Percentiles rank a stretch among this genome's conserved stretches.
These are phyloP conservation scores for Brassica juncea DNA, from an alignment of 345 rosid species.

Conservation along the genomic window DNA sequence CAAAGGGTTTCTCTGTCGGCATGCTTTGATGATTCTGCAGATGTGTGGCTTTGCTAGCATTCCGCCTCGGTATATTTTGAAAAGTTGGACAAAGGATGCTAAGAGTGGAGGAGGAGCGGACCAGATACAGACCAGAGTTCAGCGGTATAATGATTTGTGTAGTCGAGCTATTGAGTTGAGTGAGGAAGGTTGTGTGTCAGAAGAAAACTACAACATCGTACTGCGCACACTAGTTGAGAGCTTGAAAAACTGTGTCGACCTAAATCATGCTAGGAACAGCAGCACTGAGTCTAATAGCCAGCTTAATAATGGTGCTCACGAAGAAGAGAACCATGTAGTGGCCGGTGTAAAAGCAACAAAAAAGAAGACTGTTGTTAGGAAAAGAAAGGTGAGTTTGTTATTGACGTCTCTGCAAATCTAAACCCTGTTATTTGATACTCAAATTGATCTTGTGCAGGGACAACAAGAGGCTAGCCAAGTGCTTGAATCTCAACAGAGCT, in stretches of 20 bases:
- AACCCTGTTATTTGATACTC: conserved; percentile 7
- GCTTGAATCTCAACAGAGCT: conserved; percentile 51
- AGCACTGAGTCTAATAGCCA: conserved; percentile 43
- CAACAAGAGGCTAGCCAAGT: conserved; percentile 46
- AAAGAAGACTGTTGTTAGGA: conserved; percentile 53
- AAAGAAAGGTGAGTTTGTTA: conserved; percentile 52
- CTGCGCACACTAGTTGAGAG: conserved; percentile 50
- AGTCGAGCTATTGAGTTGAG: conserved; percentile 47
- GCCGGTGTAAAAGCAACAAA: conserved; percentile 46
- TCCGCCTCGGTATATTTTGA: conserved; percentile 58
- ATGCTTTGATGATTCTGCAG: conserved; percentile 70
- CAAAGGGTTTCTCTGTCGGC: conserved; percentile 68
- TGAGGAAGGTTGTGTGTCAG: conserved; percentile 54
- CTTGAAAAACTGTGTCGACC: conserved; percentile 55
- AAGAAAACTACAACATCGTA: conserved; percentile 49
- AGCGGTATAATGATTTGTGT: conserved; percentile 58
- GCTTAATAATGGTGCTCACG: conserved; percentile 37
- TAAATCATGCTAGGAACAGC: conserved; percentile 48
- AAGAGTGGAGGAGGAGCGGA: conserved; percentile 43
- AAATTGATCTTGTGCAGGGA: conserved; percentile 44
- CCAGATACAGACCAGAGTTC: conserved; percentile 50
- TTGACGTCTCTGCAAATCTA: background rate
- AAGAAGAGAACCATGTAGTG: conserved; percentile 48
- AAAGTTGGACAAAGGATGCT: conserved; percentile 74
- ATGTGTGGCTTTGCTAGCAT: conserved; percentile 60